phyloP scores from a whole-genome alignment of 2,329 filamentous ascomycete genomes.

The Stemphylium vesicarium region DNA sequence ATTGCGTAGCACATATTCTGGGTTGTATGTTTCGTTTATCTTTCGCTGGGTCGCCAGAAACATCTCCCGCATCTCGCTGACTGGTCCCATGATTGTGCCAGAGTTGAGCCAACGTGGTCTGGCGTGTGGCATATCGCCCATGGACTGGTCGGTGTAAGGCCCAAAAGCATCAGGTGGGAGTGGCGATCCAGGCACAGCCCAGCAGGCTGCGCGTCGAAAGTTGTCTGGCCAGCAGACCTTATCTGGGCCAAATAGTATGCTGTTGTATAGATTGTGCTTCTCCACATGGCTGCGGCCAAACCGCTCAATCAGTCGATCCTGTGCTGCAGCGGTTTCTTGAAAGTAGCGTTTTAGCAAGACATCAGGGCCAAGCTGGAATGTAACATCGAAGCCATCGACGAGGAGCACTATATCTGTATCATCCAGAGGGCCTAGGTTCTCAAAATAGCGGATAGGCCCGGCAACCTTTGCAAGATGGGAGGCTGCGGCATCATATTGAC shows the following conservation, averaged over 20 bases:
- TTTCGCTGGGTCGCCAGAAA: slow-evolving; percentile 1
- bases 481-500: slow-evolving; percentile 1
- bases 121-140: slow-evolving; percentile 3
- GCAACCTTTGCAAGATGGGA: slow-evolving; percentile 5
- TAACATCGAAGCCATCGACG: slow-evolving; percentile 3
- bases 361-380: slow-evolving; percentile 3
- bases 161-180: slow-evolving; percentile 2
- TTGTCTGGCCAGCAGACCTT: slow-evolving; percentile 2
- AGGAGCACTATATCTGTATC: slow-evolving; percentile 3
- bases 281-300: background rate
- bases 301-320: background rate
- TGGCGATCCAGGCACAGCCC: background rate
- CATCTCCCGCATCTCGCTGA: background rate
- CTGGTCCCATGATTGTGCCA: slow-evolving; percentile 2
- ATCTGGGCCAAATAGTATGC: slow-evolving; percentile 3
- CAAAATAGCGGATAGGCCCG: slow-evolving; percentile 3
- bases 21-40: slow-evolving; percentile 1
- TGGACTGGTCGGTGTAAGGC: background rate
- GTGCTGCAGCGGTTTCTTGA: background rate
- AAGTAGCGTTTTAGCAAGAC: slow-evolving; percentile 4
- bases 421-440: background rate
- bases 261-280: slow-evolving; percentile 5
- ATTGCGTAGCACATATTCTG: slow-evolving; percentile 3
- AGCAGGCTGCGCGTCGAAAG: background rate
- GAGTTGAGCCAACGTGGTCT: slow-evolving; percentile 5